phyloP scores from a whole-genome alignment of 129 eudicot genomes.

The Ambrosia trifida region DNA sequence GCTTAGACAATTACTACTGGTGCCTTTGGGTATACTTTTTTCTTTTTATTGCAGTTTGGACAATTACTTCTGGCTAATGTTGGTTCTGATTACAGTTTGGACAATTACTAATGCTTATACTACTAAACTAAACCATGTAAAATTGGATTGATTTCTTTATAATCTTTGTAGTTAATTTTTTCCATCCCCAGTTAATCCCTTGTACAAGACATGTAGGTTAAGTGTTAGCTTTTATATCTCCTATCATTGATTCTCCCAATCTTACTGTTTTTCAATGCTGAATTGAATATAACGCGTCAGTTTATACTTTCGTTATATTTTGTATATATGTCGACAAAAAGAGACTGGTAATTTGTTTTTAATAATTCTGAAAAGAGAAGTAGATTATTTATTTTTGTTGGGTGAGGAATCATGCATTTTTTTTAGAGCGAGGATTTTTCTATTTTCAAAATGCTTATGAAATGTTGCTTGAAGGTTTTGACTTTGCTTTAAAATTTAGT shows the following conservation, averaged over 20 bases:
- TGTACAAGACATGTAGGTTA: background rate
- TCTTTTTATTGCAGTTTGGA: too few relatives aligned
- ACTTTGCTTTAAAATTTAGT: background rate
- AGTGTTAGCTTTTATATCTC: background rate
- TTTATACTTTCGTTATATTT: background rate
- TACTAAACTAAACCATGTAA: background rate
- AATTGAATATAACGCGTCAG: background rate
- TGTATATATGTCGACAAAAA: background rate
- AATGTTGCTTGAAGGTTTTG: slow-evolving; percentile 15
- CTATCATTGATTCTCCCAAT: background rate
- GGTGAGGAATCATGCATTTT: slow-evolving; percentile 23
- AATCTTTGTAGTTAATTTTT: background rate
- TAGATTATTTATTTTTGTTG: slow-evolving; percentile 6
- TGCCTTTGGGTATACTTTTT: slow-evolving; percentile 2
- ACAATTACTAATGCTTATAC: too few relatives aligned
- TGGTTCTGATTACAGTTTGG: too few relatives aligned
- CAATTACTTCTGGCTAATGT: too few relatives aligned
- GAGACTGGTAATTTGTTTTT: background rate
- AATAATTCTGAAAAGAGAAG: slow-evolving; percentile 2
- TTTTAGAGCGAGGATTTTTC: background rate
- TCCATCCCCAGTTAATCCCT: background rate
- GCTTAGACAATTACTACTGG: slow-evolving; percentile 14
- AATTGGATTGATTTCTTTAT: background rate
- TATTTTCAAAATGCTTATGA: slow-evolving; percentile 9
- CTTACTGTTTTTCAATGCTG: background rate